Evolutionary conservation across 208 protist species (phyloP).

Genomic region (Lotmaria passim): DNA sequence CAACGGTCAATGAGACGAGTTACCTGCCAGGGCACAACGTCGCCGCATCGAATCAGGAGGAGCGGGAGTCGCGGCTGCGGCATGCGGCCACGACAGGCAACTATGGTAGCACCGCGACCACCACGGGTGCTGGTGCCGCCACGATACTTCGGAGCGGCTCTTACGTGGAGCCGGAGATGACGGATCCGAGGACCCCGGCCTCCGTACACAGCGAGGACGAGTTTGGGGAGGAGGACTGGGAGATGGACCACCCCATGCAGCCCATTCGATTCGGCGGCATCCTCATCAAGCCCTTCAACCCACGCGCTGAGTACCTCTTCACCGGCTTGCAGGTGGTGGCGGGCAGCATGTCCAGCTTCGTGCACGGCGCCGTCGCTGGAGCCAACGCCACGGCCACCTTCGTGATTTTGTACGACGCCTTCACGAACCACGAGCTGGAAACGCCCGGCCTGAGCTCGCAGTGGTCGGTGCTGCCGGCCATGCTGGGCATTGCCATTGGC

Average conservation of each 20-base stretch:
- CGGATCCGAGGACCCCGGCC: constrained; percentile 20
- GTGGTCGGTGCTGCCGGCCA: constrained; percentile 80
- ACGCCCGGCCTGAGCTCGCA: constrained; percentile 48
- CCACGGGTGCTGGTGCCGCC: too few species aligned
- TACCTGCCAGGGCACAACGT: constrained; percentile 26
- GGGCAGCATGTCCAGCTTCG: constrained; percentile 86
- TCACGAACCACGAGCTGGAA: constrained; percentile 66
- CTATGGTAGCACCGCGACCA: constrained; percentile 30
- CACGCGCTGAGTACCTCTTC: constrained; percentile 84
- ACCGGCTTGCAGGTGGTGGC: constrained; percentile 86
- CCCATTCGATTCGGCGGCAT: constrained; percentile 73
- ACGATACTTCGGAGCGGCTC: too few species aligned
- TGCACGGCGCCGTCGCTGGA: constrained; percentile 84
- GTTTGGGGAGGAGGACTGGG: constrained; percentile 79
- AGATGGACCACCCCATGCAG: constrained; percentile 78
- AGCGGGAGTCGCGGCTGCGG: constrained; percentile 14
- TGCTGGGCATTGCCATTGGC: constrained; percentile 86
- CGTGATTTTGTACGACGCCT: constrained; percentile 82
- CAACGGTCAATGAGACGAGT: not conserved
- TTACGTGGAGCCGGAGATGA: constrained; percentile 1
- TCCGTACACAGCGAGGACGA: constrained; percentile 53
- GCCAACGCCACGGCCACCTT: constrained; percentile 86
- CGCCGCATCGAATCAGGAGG: constrained; percentile 11
- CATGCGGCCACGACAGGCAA: constrained; percentile 1
- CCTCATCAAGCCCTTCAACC: constrained; percentile 86